Evolutionary conservation across 306 rosid species (phyloP).

Genomic region (Quercus bicolor): DNA sequence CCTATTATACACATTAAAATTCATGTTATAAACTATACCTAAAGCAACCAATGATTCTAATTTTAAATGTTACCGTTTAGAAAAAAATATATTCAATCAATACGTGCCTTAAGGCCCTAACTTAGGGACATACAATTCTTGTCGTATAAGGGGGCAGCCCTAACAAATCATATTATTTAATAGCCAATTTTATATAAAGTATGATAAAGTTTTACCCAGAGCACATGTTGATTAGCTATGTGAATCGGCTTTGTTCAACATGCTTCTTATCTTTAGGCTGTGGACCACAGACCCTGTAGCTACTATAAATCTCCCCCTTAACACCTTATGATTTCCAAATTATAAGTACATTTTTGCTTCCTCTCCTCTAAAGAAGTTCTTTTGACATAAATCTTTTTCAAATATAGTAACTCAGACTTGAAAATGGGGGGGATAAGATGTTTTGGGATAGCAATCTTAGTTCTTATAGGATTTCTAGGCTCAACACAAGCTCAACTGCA

Average conservation of each 20-base stretch:
- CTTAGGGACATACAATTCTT: constrained; percentile 3
- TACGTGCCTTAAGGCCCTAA: not conserved
- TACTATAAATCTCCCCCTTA: constrained; percentile 27
- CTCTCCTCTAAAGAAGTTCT: constrained; percentile 7
- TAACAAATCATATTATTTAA: no score
- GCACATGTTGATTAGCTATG: constrained; percentile 42
- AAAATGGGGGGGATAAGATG: constrained; percentile 39
- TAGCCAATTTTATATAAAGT: not conserved
- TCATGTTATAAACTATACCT: not conserved
- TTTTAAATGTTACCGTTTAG: not conserved
- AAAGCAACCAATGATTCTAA: not conserved
- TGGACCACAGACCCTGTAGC: not conserved
- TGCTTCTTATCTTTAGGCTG: constrained; percentile 7
- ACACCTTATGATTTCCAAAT: constrained; percentile 2
- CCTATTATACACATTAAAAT: not conserved
- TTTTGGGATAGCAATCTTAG: constrained; percentile 28
- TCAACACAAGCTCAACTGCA: constrained; percentile 52
- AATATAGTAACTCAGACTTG: not conserved
- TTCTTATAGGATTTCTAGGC: constrained; percentile 41
- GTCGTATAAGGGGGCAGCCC: not conserved
- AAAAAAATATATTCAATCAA: not conserved
- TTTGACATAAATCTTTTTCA: not conserved
- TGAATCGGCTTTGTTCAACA: constrained; percentile 32
- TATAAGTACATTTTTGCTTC: constrained; percentile 3
- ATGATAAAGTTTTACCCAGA: constrained; percentile 10